phyloP scores from a whole-genome alignment of 2,329 filamentous ascomycete genomes.

The Dactylonectria macrodidyma region DNA sequence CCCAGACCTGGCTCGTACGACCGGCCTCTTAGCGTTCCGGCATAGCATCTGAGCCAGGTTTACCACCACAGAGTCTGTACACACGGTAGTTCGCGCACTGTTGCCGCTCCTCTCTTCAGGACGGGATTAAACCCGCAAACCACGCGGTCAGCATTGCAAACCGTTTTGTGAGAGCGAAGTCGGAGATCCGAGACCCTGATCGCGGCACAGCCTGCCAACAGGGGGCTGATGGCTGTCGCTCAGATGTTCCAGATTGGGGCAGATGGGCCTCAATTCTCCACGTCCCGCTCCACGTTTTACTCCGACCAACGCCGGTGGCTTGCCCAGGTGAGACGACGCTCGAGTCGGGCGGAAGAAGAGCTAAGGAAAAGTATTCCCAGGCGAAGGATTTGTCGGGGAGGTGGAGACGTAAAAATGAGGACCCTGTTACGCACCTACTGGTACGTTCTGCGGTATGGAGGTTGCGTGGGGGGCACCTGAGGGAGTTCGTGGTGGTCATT shows the following conservation, averaged over 20 bases:
- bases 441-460: conserved; percentile 6
- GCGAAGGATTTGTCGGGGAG: conserved; percentile 31
- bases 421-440: too few species aligned
- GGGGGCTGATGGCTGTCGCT: conserved; percentile 32
- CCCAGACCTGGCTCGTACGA: conserved; percentile 32
- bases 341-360: conserved; percentile 23
- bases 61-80: conserved; percentile 16
- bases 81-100: conserved; percentile 22
- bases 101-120: conserved; percentile 10
- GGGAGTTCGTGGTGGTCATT: conserved; percentile 11
- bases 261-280: conserved; percentile 15
- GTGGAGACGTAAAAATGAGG: conserved; percentile 16
- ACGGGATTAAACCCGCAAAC: conserved; percentile 27
- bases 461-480: conserved; percentile 27
- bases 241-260: conserved; percentile 30
- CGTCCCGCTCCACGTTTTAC: conserved; percentile 22
- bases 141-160: conserved; percentile 33
- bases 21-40: conserved; percentile 35
- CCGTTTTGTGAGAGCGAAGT: conserved; percentile 39
- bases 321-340: conserved; percentile 31
- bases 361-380: conserved; percentile 6
- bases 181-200: conserved; percentile 37
- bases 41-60: conserved; percentile 13
- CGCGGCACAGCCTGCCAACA: conserved; percentile 24
- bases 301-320: conserved; percentile 42